Percentiles rank a stretch among this genome's conserved stretches.
These are phyloP conservation scores for Pichia sp. DNA, from an alignment of 1,139 yeast genomes.

Conservation along the genomic window DNA sequence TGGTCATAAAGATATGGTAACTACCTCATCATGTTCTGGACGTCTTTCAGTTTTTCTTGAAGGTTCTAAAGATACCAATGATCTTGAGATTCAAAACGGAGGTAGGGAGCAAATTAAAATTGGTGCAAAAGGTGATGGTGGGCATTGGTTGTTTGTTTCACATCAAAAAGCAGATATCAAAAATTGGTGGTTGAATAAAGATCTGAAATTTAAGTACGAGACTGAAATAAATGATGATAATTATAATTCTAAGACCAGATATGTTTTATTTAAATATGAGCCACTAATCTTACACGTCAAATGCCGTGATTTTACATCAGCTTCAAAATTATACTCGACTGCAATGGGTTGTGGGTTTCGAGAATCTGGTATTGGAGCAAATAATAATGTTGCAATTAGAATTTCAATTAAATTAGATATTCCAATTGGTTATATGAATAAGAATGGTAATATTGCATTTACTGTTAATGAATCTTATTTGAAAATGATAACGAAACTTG, in stretches of 20 bases:
- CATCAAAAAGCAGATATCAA: slow-evolving; percentile 51
- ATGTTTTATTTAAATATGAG: slow-evolving; percentile 69
- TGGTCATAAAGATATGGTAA: slow-evolving; percentile 58
- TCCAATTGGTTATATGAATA: slow-evolving; percentile 56
- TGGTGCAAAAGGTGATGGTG: slow-evolving; percentile 85
- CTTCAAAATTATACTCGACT: slow-evolving; percentile 54
- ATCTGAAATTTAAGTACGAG: background rate
- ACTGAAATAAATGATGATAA: background rate
- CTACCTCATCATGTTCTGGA: slow-evolving; percentile 87
- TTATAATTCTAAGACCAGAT: slow-evolving; percentile 34
- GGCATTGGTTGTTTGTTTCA: slow-evolving; percentile 77
- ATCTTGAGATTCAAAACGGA: slow-evolving; percentile 25
- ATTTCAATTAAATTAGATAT: slow-evolving; percentile 65
- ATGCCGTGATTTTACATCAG: slow-evolving; percentile 55
- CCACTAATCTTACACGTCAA: slow-evolving; percentile 81
- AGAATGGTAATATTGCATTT: slow-evolving; percentile 30
- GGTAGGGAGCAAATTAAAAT: slow-evolving; percentile 31
- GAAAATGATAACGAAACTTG: slow-evolving; percentile 40
- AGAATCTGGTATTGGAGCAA: slow-evolving; percentile 79
- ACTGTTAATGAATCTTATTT: slow-evolving; percentile 49
- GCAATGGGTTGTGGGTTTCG: slow-evolving; percentile 86
- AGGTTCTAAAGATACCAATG: slow-evolving; percentile 37
- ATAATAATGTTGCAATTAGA: slow-evolving; percentile 71
- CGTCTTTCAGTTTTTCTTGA: slow-evolving; percentile 75
- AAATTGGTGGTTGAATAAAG: slow-evolving; percentile 39